Evolutionary conservation across 306 rosid species (phyloP), one percentile per base, ranked within the genome.

Genomic region (Dalbergia cochinchinensis): DNA sequence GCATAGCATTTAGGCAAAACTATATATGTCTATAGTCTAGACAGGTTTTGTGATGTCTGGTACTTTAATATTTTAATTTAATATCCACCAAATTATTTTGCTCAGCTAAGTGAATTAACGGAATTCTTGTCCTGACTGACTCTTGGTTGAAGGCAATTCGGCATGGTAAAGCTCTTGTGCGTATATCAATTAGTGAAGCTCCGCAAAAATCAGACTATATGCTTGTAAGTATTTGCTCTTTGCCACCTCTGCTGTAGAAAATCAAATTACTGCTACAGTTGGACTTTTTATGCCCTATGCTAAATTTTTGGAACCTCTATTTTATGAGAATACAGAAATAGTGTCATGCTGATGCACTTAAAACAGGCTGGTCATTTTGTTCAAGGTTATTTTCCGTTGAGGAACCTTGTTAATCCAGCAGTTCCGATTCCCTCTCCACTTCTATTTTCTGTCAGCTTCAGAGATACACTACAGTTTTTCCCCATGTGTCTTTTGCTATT

Each of bases 161-260:
- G 74, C 91, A 80, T 76, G 99, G 99, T 77, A 90, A 85, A 84
- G 97, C 97, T 75, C 97, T 94, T 53, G 83, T 94, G 82, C 92
- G 89, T 81, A 48, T 92, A 73, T 83, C 95, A 81, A 84, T 92
- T 53, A 81, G 87, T 71, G 81, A 82, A 53, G 86, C 81, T 69
- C 92, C 80, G 5, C 87, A 84, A 83, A 94, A 91, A 80, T 91
- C 97, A 26, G 97, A 94, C 85, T 92, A 91, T 42, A 57, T 88
- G 81, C 94, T 94, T 88, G 98, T 94, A 87, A 74, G 78, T 80
- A 60, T 55, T 68, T 76, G 20, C 81, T 54, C 48, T 63, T 71
- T 81, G n/a, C 54, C 71, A 58, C 54, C 34, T 59, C 11, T 80
- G 31, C 47, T 22, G 48, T 8, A 42, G 22, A 44, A 37, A 65